phyloP scores from a whole-genome alignment of 768 basidiomycete genomes.

The Cystobasidium onofrii region DNA sequence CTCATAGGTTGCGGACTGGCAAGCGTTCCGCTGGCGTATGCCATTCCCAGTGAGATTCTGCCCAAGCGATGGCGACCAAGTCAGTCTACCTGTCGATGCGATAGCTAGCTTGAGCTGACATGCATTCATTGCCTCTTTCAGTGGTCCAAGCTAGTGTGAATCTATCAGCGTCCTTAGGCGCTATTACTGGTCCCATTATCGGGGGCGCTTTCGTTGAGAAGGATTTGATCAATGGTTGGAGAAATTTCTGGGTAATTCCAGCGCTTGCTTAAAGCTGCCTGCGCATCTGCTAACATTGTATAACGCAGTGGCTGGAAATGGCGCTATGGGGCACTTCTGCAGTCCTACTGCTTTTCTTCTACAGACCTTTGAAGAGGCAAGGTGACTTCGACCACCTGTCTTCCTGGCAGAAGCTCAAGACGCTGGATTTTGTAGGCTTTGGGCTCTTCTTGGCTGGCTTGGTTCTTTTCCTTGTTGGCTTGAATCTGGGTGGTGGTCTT shows the following conservation, averaged over 20 bases:
- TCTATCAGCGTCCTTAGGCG: neutral
- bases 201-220: neutral
- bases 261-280: too few species aligned
- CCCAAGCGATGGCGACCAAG: conserved; percentile 5
- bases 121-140: neutral
- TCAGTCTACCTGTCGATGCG: too few species aligned
- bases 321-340: neutral
- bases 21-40: neutral
- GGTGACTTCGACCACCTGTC: neutral
- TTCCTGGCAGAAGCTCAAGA: neutral
- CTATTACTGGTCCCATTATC: neutral
- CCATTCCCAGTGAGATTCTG: neutral
- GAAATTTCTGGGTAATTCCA: neutral
- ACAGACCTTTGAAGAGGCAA: neutral
- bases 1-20: conserved; percentile 3
- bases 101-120: neutral
- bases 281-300: too few species aligned
- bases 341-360: neutral
- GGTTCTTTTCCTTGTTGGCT: neutral
- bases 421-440: neutral
- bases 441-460: neutral
- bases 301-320: too few species aligned
- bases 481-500: neutral
- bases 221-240: neutral
- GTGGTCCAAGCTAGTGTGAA: neutral